phyloP scores from a whole-genome alignment of 176 grass and related monocot genomes.

The Elaeis guineensis region DNA sequence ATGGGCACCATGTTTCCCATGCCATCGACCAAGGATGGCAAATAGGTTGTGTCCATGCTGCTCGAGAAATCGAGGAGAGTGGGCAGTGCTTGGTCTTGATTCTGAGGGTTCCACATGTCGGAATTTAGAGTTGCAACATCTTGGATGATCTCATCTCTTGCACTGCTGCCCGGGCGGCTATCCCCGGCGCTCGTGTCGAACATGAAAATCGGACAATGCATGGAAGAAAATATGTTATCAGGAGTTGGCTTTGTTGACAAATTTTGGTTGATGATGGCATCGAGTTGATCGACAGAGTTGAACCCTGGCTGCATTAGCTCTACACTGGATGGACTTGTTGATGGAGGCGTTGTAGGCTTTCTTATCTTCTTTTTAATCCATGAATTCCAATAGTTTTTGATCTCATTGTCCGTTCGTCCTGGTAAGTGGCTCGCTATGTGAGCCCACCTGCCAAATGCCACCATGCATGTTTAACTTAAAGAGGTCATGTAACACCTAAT shows the following conservation, averaged over 20 bases:
- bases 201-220: constrained; percentile 67
- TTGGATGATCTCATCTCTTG: constrained; percentile 9
- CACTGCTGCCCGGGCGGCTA: constrained; percentile 22
- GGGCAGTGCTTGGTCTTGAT: constrained; percentile 15
- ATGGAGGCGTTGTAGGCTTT: constrained; percentile 18
- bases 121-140: constrained; percentile 8
- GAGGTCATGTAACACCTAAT: too few relatives aligned
- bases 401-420: constrained; percentile 94
- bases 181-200: constrained; percentile 39
- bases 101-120: constrained; percentile 7
- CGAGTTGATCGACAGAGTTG: constrained; percentile 37
- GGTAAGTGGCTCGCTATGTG: constrained; percentile 97
- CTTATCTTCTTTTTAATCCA: constrained; percentile 99
- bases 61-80: constrained; percentile 41
- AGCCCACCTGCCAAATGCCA: constrained; percentile 60
- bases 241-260: constrained; percentile 18
- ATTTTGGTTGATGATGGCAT: constrained; percentile 52
- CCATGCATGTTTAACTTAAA: background rate
- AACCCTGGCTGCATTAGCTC: constrained; percentile 21
- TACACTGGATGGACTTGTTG: background rate
- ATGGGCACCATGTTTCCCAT: constrained; percentile 42
- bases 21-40: constrained; percentile 59
- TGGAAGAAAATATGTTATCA: constrained; percentile 19
- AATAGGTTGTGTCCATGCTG: constrained; percentile 45
- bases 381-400: constrained; percentile 99